Conservation (phyloP, 2,329 filamentous ascomycete genomes). For the Neofusicoccum sp. region DNA sequence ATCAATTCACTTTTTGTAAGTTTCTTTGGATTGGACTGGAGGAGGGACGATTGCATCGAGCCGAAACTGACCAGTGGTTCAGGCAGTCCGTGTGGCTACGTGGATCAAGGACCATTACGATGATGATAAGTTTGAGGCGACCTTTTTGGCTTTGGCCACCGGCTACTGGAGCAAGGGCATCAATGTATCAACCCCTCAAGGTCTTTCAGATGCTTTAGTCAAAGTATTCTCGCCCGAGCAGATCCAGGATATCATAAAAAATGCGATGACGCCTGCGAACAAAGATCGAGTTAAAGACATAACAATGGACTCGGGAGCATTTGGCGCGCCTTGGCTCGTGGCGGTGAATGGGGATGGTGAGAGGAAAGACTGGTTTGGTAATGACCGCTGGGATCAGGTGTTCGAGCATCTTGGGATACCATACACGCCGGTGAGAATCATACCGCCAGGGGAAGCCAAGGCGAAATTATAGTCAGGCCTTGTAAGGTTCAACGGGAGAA, state of each 20-base stretch:
- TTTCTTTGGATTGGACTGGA: background rate
- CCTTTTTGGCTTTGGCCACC: conserved; percentile 20
- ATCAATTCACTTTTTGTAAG: background rate
- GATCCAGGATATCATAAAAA: conserved; percentile 22
- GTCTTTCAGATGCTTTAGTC: background rate
- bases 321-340: conserved; percentile 23
- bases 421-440: conserved; percentile 1
- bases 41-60: background rate
- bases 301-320: conserved; percentile 22
- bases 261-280: conserved; percentile 22
- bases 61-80: background rate
- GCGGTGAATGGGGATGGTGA: conserved; percentile 13
- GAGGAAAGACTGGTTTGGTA: conserved; percentile 23
- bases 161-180: conserved; percentile 23
- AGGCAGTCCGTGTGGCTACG: conserved; percentile 22
- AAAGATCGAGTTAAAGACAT: conserved; percentile 23
- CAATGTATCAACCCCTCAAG: conserved; percentile 22
- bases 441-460: conserved; percentile 11
- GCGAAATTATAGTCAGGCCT: background rate
- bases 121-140: conserved; percentile 22
- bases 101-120: conserved; percentile 23
- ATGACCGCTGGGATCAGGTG: conserved; percentile 23
- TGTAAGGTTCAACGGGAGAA: no score
- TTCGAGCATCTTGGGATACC: conserved; percentile 19
- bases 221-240: background rate